phyloP scores from a whole-genome alignment of 129 eudicot species.

The Silybum marianum region DNA sequence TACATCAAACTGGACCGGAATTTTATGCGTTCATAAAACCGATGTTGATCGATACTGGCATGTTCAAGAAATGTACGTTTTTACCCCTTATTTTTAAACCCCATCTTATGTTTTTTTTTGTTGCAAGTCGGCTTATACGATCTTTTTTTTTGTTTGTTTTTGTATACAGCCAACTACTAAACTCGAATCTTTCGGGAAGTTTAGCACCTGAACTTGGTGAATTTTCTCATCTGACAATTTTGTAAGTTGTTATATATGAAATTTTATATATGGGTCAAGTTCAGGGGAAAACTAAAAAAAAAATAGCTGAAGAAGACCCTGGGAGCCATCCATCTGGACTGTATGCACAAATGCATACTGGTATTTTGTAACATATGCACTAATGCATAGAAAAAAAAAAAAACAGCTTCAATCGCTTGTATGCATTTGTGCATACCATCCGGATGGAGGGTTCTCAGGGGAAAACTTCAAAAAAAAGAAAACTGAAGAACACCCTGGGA shows the following conservation, averaged over 20 bases:
- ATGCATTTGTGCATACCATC: no score
- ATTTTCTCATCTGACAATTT: conserved; percentile 55
- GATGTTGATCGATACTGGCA: conserved; percentile 55
- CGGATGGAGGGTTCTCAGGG: no score
- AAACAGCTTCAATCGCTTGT: no score
- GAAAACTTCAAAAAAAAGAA: no score
- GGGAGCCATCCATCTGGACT: no score
- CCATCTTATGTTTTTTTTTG: not conserved
- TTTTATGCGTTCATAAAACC: conserved; percentile 46
- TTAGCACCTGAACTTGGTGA: conserved; percentile 88
- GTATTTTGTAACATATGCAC: no score
- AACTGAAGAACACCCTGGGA: no score
- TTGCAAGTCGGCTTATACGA: not conserved
- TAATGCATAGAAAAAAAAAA: no score
- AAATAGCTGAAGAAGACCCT: no score
- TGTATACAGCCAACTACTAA: conserved; percentile 61
- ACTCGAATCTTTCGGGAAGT: conserved; percentile 72
- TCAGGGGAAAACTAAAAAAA: no score
- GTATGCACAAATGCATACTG: no score
- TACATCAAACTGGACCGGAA: conserved; percentile 76
- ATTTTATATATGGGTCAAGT: not conserved
- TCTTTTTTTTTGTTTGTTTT: not conserved
- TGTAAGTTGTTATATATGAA: conserved; percentile 53
- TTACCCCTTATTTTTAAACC: not conserved
- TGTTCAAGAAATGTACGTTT: conserved; percentile 69